Conservation (phyloP, 106 monocot genomes). For the Acanthochlamys bracteata region DNA sequence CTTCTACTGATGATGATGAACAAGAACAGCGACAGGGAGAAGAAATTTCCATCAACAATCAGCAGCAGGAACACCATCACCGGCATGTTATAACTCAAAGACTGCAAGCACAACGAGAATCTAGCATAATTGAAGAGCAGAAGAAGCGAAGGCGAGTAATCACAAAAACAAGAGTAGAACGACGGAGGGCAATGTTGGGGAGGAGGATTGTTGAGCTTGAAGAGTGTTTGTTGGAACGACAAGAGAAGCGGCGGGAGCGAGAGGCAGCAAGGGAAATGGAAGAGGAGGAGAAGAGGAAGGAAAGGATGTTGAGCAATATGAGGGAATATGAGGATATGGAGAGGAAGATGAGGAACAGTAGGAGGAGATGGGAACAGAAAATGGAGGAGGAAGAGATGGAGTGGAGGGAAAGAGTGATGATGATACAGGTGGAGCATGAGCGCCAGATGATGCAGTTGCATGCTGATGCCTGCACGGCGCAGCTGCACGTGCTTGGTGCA, state of each 20-base stretch:
- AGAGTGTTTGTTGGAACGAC: neutral
- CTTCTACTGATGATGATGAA: neutral
- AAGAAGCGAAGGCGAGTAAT: too few relatives aligned
- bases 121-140: neutral
- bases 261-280: conserved; percentile 10
- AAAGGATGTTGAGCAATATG: too few relatives aligned
- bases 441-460: conserved; percentile 57
- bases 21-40: neutral
- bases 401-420: conserved; percentile 54
- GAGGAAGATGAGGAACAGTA: neutral
- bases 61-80: too few relatives aligned
- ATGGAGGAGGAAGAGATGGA: conserved; percentile 31
- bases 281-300: neutral
- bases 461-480: conserved; percentile 40
- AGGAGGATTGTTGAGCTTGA: conserved; percentile 1
- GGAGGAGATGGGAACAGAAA: neutral
- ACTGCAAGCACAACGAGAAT: neutral
- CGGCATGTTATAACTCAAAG: neutral
- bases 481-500: conserved; percentile 28
- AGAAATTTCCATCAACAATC: neutral
- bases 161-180: too few relatives aligned
- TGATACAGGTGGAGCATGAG: conserved; percentile 53
- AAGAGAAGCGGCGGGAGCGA: conserved; percentile 7
- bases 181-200: too few relatives aligned
- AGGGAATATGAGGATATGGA: conserved; percentile 5